A percentile compares a stretch with the other conserved stretches of the same genome.
These are phyloP conservation scores for Dictyostelium brefeldianum DNA, from an alignment of 78 protist genomes.

Conservation along the genomic window DNA sequence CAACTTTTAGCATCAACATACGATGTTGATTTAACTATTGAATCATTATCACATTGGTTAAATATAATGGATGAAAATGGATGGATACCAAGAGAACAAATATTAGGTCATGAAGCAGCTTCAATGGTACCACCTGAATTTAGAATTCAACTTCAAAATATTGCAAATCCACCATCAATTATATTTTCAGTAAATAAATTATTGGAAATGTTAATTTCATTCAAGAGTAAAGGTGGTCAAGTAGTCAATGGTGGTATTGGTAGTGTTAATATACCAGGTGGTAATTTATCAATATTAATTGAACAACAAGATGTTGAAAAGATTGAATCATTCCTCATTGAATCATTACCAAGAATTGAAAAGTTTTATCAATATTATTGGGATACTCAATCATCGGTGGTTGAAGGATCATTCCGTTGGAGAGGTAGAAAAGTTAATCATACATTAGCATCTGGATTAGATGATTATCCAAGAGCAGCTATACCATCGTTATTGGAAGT, in stretches of 20 bases:
- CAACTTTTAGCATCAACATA: conserved; percentile 87
- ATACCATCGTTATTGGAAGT: conserved; percentile 51
- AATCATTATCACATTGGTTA: conserved; percentile 90
- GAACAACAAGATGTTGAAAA: too few species aligned
- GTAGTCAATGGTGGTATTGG: too few species aligned
- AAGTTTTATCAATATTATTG: conserved; percentile 53
- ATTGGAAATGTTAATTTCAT: neutral
- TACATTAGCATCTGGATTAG: conserved; percentile 92
- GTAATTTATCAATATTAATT: too few species aligned
- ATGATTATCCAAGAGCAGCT: conserved; percentile 93
- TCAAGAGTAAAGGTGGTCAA: too few species aligned
- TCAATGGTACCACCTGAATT: conserved; percentile 60
- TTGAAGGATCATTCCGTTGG: conserved; percentile 86
- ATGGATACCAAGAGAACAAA: conserved; percentile 98
- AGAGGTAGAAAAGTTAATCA: conserved; percentile 86
- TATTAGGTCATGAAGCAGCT: conserved; percentile 94
- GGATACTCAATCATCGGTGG: conserved; percentile 47
- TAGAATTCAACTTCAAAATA: conserved; percentile 20
- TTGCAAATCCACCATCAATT: conserved; percentile 95
- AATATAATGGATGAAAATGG: conserved; percentile 90
- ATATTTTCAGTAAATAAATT: conserved; percentile 70
- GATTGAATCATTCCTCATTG: neutral
- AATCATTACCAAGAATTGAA: conserved; percentile 47
- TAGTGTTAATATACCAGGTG: too few species aligned
- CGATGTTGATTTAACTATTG: conserved; percentile 72